phyloP scores from a whole-genome alignment of 2,329 filamentous ascomycete species.

The Diaporthe batatas region DNA sequence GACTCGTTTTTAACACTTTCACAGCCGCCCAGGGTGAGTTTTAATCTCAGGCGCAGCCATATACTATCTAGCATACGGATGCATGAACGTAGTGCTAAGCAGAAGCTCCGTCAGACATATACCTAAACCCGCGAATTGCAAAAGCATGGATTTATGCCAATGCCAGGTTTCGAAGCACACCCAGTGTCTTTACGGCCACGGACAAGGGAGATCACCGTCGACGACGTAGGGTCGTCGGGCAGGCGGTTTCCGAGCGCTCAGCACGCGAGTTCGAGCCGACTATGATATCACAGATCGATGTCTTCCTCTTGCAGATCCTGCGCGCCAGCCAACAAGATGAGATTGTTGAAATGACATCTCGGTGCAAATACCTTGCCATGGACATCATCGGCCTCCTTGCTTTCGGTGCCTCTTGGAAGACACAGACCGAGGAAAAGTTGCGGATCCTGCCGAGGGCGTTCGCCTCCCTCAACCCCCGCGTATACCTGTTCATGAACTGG shows the following conservation, averaged over 20 bases:
- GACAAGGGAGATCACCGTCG: neutral
- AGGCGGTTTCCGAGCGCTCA: neutral
- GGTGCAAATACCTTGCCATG: slow-evolving; percentile 7
- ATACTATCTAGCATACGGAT: neutral
- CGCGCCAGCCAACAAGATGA: neutral
- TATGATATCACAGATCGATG: neutral
- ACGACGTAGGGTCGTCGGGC: neutral
- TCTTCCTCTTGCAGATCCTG: neutral
- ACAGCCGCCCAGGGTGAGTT: neutral
- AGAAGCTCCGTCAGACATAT: neutral
- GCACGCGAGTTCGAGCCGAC: neutral
- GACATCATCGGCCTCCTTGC: neutral
- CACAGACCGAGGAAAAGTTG: neutral
- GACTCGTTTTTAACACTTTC: neutral
- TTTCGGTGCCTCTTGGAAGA: neutral
- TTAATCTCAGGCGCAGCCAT: neutral
- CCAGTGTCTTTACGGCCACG: neutral
- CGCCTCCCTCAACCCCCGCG: slow-evolving; percentile 10
- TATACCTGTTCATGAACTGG: slow-evolving; percentile 30
- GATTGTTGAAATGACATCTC: neutral
- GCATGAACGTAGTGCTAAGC: neutral
- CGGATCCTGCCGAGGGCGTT: neutral
- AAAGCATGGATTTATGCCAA: slow-evolving; percentile 1
- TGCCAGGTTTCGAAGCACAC: neutral
- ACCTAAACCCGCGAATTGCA: neutral